These are phyloP conservation scores for Asterochloris sp. DNA, from an alignment of 139 green algal genomes.

Conservation along the genomic window DNA sequence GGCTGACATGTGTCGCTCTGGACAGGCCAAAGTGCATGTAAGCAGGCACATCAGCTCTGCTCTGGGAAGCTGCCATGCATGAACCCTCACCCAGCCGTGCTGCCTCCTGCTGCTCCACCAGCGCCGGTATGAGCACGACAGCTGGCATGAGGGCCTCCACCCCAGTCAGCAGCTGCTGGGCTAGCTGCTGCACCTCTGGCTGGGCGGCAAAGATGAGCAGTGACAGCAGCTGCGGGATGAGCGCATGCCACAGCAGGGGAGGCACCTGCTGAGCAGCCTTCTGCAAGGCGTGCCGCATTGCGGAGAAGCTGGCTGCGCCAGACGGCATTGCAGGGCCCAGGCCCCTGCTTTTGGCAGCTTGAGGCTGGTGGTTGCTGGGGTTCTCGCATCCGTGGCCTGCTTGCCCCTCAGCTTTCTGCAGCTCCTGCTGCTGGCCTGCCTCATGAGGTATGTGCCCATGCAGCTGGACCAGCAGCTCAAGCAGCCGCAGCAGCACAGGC, in stretches of 20 bases:
- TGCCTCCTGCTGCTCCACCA: conserved; percentile 29
- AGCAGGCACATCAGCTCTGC: neutral
- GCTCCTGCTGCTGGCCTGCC: too few species aligned
- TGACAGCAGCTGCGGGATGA: conserved; percentile 55
- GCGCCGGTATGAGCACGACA: conserved; percentile 56
- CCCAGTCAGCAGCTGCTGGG: conserved; percentile 16
- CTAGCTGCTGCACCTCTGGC: neutral
- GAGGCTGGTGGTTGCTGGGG: too few species aligned
- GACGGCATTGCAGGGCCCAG: too few species aligned
- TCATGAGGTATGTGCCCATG: too few species aligned
- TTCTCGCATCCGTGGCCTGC: too few species aligned
- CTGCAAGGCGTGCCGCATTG: too few species aligned
- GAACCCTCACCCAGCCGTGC: too few species aligned
- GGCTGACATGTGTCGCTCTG: neutral
- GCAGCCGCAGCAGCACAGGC: too few species aligned
- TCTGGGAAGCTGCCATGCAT: neutral
- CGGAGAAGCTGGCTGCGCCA: too few species aligned
- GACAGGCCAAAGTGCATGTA: neutral
- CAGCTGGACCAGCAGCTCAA: too few species aligned
- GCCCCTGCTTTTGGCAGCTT: too few species aligned
- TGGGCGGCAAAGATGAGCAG: conserved; percentile 23
- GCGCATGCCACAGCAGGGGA: conserved; percentile 39
- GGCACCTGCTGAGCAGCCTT: conserved; percentile 13
- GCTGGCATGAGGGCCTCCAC: conserved; percentile 3
- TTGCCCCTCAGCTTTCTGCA: too few species aligned